Evolutionary conservation across 257 asterid species (phyloP), one percentile per base, ranked within the genome.

Genomic region (Ligustrum vulgare): DNA sequence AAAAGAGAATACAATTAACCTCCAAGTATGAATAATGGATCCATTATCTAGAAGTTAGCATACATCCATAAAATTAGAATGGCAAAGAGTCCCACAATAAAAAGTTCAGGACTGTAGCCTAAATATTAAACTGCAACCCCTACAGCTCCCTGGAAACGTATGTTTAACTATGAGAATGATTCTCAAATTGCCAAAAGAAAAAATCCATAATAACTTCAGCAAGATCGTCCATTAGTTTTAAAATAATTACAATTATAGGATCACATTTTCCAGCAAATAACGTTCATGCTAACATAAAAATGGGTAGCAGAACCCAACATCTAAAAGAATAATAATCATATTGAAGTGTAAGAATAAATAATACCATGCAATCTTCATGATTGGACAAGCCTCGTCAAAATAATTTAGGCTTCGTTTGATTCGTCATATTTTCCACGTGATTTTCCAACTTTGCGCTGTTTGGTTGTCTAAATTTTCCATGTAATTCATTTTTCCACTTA

Each of bases 21-120:
- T 80, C 99, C 99, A 80, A 95, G 92, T 76, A 95, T 86, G 86
- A 95, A 89, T 86, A 95, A 80, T 86, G 95, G 79, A 69, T 97
- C 97, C 33, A 94, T 89, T 60, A 93, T 95, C 99, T 98, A 95
- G 87, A 95, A 91, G 92, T 95, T 95, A 72, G 98, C n/a, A n/a
- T 87, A 95, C 96, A 93, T 93, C 99, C 99, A 95, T 75, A 95
- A 89, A 81, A 89, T 80, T 69, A 93, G 79, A 88, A 93, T 95
- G 77, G 89, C 91, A 80, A 91, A 89, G 75, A 93, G 89, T 83
- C 99, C 99, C 72, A 95, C 98, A 66, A 95, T 93, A 80, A 93
- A 93, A 75, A 95, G 87, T 78, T 98, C 99, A 73, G 99, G 98
- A 78, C 96, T 93, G 85, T 85, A 93, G 84, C 99, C 98, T 86